These are phyloP conservation scores for Rhizomucor miehei DNA, from an alignment of 371 early-diverging fungal species.

Conservation along the genomic window DNA sequence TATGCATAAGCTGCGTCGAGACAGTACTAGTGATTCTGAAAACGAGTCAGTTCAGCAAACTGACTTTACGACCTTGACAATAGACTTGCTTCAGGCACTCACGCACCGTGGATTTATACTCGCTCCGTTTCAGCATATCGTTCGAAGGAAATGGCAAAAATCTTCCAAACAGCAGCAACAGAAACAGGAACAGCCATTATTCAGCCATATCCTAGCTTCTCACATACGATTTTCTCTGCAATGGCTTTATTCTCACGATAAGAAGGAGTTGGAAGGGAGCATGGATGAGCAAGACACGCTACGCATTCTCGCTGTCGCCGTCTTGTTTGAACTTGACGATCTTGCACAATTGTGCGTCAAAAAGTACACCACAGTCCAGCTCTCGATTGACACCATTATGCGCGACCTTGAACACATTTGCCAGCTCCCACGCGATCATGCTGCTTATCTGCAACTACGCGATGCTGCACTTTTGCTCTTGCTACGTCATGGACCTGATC, in stretches of 20 bases:
- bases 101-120: slow-evolving; percentile 32
- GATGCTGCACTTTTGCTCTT: slow-evolving; percentile 39
- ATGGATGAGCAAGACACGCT: slow-evolving; percentile 35
- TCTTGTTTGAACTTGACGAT: slow-evolving; percentile 37
- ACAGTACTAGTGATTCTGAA: not conserved
- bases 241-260: slow-evolving; percentile 38
- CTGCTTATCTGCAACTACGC: slow-evolving; percentile 32
- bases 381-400: slow-evolving; percentile 34
- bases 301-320: slow-evolving; percentile 31
- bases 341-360: slow-evolving; percentile 33
- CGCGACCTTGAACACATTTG: slow-evolving; percentile 44
- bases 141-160: slow-evolving; percentile 28
- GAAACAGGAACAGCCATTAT: slow-evolving; percentile 1
- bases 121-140: slow-evolving; percentile 43
- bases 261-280: slow-evolving; percentile 9
- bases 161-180: not conserved
- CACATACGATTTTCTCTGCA: slow-evolving; percentile 42
- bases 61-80: slow-evolving; percentile 17
- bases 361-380: slow-evolving; percentile 29
- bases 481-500: slow-evolving; percentile 37
- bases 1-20: slow-evolving; percentile 4
- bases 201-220: slow-evolving; percentile 24
- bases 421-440: slow-evolving; percentile 34
- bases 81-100: slow-evolving; percentile 33
- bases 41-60: slow-evolving; percentile 5